Evolutionary conservation across 2,329 filamentous ascomycete genomes (phyloP), one percentile per base, ranked within the genome.

Genomic region (Fusarium nisikadoi): DNA sequence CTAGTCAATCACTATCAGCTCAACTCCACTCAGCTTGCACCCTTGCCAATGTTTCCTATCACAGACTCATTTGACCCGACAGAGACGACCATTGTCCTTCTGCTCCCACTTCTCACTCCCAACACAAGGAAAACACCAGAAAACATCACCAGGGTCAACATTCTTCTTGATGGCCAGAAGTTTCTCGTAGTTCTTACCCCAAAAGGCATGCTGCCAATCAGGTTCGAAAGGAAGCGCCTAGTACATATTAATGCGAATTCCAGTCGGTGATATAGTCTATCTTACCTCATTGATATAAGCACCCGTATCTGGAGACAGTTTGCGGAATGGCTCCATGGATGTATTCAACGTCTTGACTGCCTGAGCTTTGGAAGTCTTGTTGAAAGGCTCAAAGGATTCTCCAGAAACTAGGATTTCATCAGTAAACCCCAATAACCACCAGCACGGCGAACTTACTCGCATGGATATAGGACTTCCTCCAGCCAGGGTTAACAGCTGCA

Each of bases 401-500:
- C 75, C 75, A 10, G 74, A 77, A 8, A 79, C 81, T 83, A 11
- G 1, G 1, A 1, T 16, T 0, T 9, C 29, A 31, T 59, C 2
- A 53, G 29, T 14, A 13, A 38, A 4, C 5, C 17, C 10, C 19
- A 52, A n/a, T 3, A 23, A n/a, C 1, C 0, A 6, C 2, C 10
- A 16, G 8, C 2, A 10, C 17, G 2, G 11, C 1, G 65, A 79
- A 81, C 83, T 77, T 76, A 85, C 85, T 70, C 0, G 79, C 70
- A 55, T 86, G 84, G 6, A 84, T 76, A 23, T 83, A 81, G 0
- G 84, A 80, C 17, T 72, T 83, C 20, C 88, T 81, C 86, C 87
- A 90, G 0, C 85, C 85, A 1, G 87, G 86, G 41, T 84, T 84
- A 5, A 87, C 82, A 1, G 86, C 79, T 35, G 86, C 84, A 45